Percentiles rank a stretch among this genome's conserved stretches.
phyloP scores from a whole-genome alignment of 805 yeast species.

The Ogataea nakhonphanomensis region DNA sequence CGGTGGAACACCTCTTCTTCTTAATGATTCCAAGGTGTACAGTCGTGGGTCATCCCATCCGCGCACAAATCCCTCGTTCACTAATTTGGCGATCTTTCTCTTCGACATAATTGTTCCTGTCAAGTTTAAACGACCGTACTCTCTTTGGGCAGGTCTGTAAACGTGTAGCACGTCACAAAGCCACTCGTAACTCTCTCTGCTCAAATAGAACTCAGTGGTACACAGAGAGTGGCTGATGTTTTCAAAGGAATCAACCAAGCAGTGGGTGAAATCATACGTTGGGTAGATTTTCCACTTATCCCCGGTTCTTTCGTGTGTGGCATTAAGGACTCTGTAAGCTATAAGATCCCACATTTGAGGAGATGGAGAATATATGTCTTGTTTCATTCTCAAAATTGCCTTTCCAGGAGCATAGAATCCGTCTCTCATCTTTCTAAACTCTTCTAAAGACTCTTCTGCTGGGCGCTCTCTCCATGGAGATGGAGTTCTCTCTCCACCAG shows the following conservation, averaged over 20 bases:
- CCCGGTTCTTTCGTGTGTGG: slow-evolving; percentile 95
- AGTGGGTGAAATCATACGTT: slow-evolving; percentile 98
- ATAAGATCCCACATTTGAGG: slow-evolving; percentile 99
- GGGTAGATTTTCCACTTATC: slow-evolving; percentile 97
- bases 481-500: slow-evolving; percentile 88
- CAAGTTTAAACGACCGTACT: slow-evolving; percentile 92
- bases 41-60: slow-evolving; percentile 99
- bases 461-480: slow-evolving; percentile 73
- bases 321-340: slow-evolving; percentile 90
- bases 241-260: slow-evolving; percentile 96
- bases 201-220: slow-evolving; percentile 89
- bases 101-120: slow-evolving; percentile 94
- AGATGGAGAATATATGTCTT: slow-evolving; percentile 81
- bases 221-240: slow-evolving; percentile 94
- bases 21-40: slow-evolving; percentile 89
- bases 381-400: slow-evolving; percentile 96
- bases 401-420: slow-evolving; percentile 87
- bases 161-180: slow-evolving; percentile 92
- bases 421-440: slow-evolving; percentile 88
- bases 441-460: slow-evolving; percentile 68
- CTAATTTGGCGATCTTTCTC: slow-evolving; percentile 92
- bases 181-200: slow-evolving; percentile 98
- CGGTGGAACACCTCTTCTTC: slow-evolving; percentile 98
- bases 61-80: slow-evolving; percentile 74
- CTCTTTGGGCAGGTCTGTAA: slow-evolving; percentile 98